These are phyloP conservation scores for Marasmius tenuissimus DNA, from an alignment of 1,284 basidiomycete genomes.

Conservation along the genomic window DNA sequence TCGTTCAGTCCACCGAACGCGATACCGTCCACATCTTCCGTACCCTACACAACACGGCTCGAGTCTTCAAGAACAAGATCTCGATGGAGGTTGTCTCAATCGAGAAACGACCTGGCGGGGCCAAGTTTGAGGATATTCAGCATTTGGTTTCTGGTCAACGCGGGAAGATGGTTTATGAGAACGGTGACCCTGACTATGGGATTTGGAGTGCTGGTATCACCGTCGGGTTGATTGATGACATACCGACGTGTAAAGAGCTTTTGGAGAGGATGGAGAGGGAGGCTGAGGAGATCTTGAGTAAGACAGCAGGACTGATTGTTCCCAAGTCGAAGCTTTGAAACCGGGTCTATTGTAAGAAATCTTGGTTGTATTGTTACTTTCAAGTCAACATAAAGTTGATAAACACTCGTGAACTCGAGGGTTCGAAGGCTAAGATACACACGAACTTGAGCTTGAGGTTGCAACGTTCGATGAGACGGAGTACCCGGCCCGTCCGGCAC, in stretches of 20 bases:
- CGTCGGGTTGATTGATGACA: constrained; percentile 84
- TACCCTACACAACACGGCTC: constrained; percentile 82
- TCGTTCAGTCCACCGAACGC: constrained; percentile 79
- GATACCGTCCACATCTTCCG: constrained; percentile 89
- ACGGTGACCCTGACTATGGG: constrained; percentile 84
- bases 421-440: not conserved
- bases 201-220: constrained; percentile 85
- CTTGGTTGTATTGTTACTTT: not conserved
- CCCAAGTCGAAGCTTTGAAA: constrained; percentile 47
- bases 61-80: constrained; percentile 88
- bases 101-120: constrained; percentile 79
- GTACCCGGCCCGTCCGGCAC: not conserved
- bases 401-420: not conserved
- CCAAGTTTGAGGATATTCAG: constrained; percentile 84
- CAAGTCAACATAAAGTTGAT: not conserved
- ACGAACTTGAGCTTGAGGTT: not conserved
- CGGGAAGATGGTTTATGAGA: constrained; percentile 81
- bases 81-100: constrained; percentile 80
- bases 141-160: constrained; percentile 83
- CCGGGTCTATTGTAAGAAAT: not conserved
- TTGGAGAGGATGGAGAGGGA: constrained; percentile 75
- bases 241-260: constrained; percentile 82
- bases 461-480: not conserved
- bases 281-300: constrained; percentile 70
- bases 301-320: constrained; percentile 41